Evolutionary conservation across 2,329 filamentous ascomycete species (phyloP).

Genomic region (Cercospora canescens): DNA sequence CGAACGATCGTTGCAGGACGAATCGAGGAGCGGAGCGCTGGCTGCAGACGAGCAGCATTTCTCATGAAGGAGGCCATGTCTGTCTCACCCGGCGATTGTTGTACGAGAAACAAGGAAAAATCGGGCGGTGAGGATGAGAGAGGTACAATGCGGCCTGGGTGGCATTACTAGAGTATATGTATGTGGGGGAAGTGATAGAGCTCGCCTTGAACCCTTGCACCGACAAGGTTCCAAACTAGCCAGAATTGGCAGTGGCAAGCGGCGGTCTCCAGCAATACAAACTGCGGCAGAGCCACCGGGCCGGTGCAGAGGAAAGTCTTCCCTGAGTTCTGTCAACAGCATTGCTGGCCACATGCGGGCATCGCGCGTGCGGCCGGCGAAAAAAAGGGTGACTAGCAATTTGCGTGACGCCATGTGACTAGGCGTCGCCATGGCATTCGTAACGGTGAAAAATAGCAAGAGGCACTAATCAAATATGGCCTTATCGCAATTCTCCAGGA

Average conservation of each 20-base stretch:
- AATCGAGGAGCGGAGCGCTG: conserved; percentile 26
- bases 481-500: background rate
- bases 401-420: background rate
- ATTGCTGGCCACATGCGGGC: background rate
- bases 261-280: background rate
- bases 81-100: background rate
- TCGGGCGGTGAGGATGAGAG: background rate
- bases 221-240: background rate
- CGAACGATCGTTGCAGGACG: conserved; percentile 17
- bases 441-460: background rate
- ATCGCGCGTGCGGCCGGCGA: background rate
- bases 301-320: background rate
- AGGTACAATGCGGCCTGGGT: background rate
- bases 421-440: background rate
- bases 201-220: background rate
- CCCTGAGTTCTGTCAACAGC: background rate
- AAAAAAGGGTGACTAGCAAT: background rate
- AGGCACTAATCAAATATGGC: background rate
- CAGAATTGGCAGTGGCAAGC: background rate
- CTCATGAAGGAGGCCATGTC: conserved; percentile 37
- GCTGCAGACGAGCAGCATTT: conserved; percentile 34
- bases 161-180: background rate
- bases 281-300: background rate
- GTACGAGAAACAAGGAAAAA: background rate
- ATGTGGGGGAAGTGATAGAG: conserved; percentile 1